Percentiles rank a stretch among this genome's conserved stretches.
These are phyloP conservation scores for Basidiobolus meristosporus DNA, from an alignment of 371 early-diverging fungal genomes.

Conservation along the genomic window DNA sequence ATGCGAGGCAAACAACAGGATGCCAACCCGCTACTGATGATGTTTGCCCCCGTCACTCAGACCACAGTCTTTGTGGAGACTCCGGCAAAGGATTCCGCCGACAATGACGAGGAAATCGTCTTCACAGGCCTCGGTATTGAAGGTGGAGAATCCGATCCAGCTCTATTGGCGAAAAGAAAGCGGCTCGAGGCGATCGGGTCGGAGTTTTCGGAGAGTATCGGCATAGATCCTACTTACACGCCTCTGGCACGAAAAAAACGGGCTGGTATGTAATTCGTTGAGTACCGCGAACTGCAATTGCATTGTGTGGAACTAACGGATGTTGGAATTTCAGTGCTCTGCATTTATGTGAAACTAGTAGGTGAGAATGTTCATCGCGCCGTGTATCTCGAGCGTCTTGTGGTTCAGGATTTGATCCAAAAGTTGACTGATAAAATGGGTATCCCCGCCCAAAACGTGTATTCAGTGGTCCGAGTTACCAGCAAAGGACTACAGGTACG, in stretches of 20 bases:
- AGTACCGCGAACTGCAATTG: too few relatives aligned
- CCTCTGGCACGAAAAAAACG: constrained; percentile 11
- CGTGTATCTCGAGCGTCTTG: constrained; percentile 24
- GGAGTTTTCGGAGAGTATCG: constrained; percentile 8
- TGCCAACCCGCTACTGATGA: constrained; percentile 6
- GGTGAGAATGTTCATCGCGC: constrained; percentile 23
- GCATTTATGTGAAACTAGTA: constrained; percentile 22
- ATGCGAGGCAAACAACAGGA: constrained; percentile 19
- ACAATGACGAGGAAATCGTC: constrained; percentile 10
- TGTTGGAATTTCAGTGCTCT: constrained; percentile 10
- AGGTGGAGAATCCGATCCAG: too few relatives aligned
- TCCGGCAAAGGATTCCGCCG: constrained; percentile 8
- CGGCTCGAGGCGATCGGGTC: constrained; percentile 1
- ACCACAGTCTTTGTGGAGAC: constrained; percentile 13
- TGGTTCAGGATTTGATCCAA: constrained; percentile 15
- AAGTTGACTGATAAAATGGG: constrained; percentile 21
- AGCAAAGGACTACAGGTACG: constrained; percentile 16
- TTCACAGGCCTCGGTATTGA: too few relatives aligned
- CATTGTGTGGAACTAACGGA: neutral
- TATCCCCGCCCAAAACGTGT: constrained; percentile 13
- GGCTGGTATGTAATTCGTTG: constrained; percentile 4
- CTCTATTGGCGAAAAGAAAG: neutral
- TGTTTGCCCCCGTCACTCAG: constrained; percentile 10
- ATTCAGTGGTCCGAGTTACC: constrained; percentile 15
- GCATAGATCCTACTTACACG: constrained; percentile 14